Evolutionary conservation across 1,284 basidiomycete species (phyloP), one percentile per base, ranked within the genome.

Genomic region (Fomitopsis betulina): DNA sequence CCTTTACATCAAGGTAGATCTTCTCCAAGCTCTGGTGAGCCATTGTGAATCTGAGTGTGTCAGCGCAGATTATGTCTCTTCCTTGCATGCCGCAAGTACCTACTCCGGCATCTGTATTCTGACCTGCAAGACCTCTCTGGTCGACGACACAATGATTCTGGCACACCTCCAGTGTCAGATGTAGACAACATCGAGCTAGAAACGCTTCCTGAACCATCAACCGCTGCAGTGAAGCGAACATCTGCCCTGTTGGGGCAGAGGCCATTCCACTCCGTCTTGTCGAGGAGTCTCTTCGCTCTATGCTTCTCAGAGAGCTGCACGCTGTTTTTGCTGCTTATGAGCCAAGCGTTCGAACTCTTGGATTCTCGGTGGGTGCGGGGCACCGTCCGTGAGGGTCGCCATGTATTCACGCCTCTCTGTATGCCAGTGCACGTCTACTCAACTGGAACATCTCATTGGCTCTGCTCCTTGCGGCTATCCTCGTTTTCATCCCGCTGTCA

Each of bases 241-340:
- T 62, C 70, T 21, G 60, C 40, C 19, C 13, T 47, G 59, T 17
- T 62, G 59, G 63, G 60, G 62, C 67, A 68, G 12, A 64, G 71
- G 13, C 71, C 76, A 17, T 72, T 82, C 52, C 84, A 88, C 62
- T 82, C 84, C 0, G 69, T 70, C 2, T 69, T 88, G 1, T 77
- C 87, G 1, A 75, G 83, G 49, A 73, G 73, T 1, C 68, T 83
- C 4, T 91, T 91, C 64, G 80, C 87, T 0, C 68, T 82, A 32
- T 86, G 83, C 63, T 88, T 91, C 66, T 80, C 84, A 3, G 89
- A 90, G 68, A 82, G 83, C 56, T 86, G 82, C 60, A 79, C 81
- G 60, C 72, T 91, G 58, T 90, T 91, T 65, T 62, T 82, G 15
- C 73, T 91, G 58, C 72, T 91, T 9, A 80, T 91, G 72, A 77